Evolutionary conservation across 2,329 filamentous ascomycete genomes (phyloP).

Genomic region (Pyricularia pennisetigena): DNA sequence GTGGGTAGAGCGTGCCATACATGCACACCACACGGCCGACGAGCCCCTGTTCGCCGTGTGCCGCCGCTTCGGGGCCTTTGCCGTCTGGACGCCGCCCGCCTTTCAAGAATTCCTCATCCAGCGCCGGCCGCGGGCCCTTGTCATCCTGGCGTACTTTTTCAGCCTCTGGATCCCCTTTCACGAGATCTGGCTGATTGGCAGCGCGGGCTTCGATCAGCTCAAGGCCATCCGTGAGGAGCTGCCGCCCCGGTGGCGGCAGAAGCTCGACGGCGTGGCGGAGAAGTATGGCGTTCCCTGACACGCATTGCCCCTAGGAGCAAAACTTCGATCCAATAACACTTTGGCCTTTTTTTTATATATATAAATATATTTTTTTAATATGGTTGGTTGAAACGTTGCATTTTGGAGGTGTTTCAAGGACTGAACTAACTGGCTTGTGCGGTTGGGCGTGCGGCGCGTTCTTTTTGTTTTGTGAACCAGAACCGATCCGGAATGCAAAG

Average conservation of each 20-base stretch:
- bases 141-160: constrained; percentile 28
- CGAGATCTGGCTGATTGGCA: constrained; percentile 24
- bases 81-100: constrained; percentile 23
- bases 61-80: constrained; percentile 24
- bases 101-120: constrained; percentile 23
- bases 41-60: constrained; percentile 20
- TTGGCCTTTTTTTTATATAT: background rate
- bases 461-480: background rate
- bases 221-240: constrained; percentile 23
- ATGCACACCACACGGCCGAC: constrained; percentile 10
- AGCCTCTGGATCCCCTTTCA: constrained; percentile 22
- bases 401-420: background rate
- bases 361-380: background rate
- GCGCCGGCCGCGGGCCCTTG: constrained; percentile 24
- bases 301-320: background rate
- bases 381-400: background rate
- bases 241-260: constrained; percentile 22
- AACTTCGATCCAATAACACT: no score
- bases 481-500: background rate
- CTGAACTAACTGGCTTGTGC: no score
- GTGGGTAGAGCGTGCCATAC: constrained; percentile 17
- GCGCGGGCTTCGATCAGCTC: constrained; percentile 24
- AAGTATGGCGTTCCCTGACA: constrained; percentile 11
- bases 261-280: constrained; percentile 21
- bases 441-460: background rate